phyloP scores from a whole-genome alignment of 192 early-diverging fungal species.

The Coemansia sp. region DNA sequence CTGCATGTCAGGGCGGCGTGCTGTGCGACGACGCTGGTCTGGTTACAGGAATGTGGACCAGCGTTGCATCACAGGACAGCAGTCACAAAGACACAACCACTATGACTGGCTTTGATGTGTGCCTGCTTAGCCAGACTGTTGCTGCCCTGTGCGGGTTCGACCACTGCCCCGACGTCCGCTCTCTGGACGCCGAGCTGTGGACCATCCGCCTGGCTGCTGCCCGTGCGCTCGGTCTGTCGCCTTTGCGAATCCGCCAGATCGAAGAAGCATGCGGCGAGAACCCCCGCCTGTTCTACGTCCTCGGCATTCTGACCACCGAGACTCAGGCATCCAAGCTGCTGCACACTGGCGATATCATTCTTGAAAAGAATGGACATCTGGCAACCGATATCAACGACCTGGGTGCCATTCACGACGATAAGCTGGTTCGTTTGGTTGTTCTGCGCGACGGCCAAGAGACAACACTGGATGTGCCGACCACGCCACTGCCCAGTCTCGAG shows the following conservation, averaged over 20 bases:
- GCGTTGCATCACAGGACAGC: constrained; percentile 70
- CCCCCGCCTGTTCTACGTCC: constrained; percentile 60
- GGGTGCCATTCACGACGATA: constrained; percentile 51
- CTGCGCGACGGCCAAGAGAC: constrained; percentile 75
- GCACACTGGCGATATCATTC: constrained; percentile 65
- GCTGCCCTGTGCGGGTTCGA: constrained; percentile 51
- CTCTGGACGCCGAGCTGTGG: constrained; percentile 68
- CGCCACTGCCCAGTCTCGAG: constrained; percentile 56
- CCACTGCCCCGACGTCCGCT: constrained; percentile 55
- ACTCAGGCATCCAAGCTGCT: constrained; percentile 57
- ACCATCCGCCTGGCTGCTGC: constrained; percentile 71
- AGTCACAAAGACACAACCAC: constrained; percentile 64
- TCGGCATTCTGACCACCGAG: constrained; percentile 56
- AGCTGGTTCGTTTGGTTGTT: constrained; percentile 58
- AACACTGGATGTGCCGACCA: constrained; percentile 65
- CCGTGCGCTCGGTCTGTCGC: constrained; percentile 62
- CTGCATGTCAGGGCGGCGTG: constrained; percentile 67
- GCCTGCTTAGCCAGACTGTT: constrained; percentile 44
- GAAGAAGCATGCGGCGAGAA: constrained; percentile 52
- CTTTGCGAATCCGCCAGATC: constrained; percentile 58
- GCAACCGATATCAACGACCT: constrained; percentile 64
- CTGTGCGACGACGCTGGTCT: constrained; percentile 60
- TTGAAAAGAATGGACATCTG: constrained; percentile 60
- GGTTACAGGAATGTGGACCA: constrained; percentile 66
- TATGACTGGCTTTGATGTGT: constrained; percentile 55